Evolutionary conservation across 2,329 filamentous ascomycete species (phyloP).

Genomic region (Berkeleyomyces rouxiae): DNA sequence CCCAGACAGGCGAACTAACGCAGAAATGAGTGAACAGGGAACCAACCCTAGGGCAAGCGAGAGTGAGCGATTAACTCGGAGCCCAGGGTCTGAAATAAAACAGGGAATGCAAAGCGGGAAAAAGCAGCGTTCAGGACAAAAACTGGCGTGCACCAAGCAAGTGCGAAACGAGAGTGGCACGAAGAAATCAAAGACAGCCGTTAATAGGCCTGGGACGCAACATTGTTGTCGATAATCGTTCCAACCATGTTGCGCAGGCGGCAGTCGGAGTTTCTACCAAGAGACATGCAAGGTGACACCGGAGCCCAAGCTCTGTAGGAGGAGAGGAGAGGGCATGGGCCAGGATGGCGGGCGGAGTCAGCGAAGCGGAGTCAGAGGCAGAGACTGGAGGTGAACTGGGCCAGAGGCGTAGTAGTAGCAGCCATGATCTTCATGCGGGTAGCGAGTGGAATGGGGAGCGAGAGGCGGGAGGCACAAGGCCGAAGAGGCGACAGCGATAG

Average conservation of each 20-base stretch:
- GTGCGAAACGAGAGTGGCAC: background rate
- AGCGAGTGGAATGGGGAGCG: background rate
- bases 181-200: background rate
- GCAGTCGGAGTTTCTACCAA: slow-evolving; percentile 6
- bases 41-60: background rate
- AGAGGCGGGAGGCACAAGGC: background rate
- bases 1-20: background rate
- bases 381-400: background rate
- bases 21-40: background rate
- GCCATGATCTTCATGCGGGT: background rate
- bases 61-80: background rate
- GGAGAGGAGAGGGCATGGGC: slow-evolving; percentile 7
- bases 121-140: background rate
- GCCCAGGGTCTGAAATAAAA: background rate
- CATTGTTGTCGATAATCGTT: slow-evolving; percentile 6
- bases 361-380: background rate
- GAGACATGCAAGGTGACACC: slow-evolving; percentile 7
- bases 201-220: slow-evolving; percentile 8
- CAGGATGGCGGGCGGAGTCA: background rate
- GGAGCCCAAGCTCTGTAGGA: background rate
- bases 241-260: slow-evolving; percentile 11
- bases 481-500: background rate
- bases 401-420: background rate
- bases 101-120: background rate
- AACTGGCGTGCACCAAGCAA: background rate